Conservation (phyloP, 805 yeast genomes). For the Wickerhamiella galacta region DNA sequence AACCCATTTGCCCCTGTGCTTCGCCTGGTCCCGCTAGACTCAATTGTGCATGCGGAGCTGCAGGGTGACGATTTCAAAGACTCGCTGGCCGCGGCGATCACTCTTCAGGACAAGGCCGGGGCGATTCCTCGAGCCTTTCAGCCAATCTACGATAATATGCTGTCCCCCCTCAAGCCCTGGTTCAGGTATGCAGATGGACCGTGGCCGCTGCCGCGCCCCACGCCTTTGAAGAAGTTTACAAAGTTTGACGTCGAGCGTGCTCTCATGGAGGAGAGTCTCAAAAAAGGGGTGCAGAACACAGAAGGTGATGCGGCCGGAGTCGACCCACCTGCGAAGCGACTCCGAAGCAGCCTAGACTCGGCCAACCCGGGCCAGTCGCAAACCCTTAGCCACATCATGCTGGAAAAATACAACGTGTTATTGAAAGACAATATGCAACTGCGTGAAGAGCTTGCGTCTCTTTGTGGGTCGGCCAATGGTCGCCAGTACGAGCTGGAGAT, state of each 20-base stretch:
- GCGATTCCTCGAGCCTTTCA: constrained; percentile 61
- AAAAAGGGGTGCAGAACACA: constrained; percentile 32
- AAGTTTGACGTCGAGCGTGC: constrained; percentile 69
- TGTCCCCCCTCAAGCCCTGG: constrained; percentile 48
- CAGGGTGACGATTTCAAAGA: constrained; percentile 33
- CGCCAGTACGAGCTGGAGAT: constrained; percentile 20
- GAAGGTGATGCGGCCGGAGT: constrained; percentile 44
- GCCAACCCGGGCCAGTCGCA: constrained; percentile 12
- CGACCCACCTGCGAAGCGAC: constrained; percentile 11
- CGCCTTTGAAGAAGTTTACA: constrained; percentile 42
- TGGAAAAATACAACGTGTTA: background rate
- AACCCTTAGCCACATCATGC: constrained; percentile 5
- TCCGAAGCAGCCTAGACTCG: constrained; percentile 6
- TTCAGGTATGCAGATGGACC: constrained; percentile 29
- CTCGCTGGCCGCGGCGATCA: constrained; percentile 68
- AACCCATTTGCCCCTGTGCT: constrained; percentile 35
- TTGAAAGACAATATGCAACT: background rate
- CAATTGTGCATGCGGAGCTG: constrained; percentile 66
- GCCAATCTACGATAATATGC: constrained; percentile 53
- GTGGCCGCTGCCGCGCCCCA: constrained; percentile 73
- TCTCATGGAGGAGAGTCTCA: constrained; percentile 46
- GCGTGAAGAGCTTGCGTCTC: background rate
- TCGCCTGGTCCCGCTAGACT: constrained; percentile 57
- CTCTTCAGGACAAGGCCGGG: constrained; percentile 68
- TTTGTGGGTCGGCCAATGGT: constrained; percentile 1